Percentiles rank a stretch among this genome's conserved stretches.
These are phyloP conservation scores for rapeseed (Brassica napus) DNA, from an alignment of 345 rosid species.

Conservation along the genomic window DNA sequence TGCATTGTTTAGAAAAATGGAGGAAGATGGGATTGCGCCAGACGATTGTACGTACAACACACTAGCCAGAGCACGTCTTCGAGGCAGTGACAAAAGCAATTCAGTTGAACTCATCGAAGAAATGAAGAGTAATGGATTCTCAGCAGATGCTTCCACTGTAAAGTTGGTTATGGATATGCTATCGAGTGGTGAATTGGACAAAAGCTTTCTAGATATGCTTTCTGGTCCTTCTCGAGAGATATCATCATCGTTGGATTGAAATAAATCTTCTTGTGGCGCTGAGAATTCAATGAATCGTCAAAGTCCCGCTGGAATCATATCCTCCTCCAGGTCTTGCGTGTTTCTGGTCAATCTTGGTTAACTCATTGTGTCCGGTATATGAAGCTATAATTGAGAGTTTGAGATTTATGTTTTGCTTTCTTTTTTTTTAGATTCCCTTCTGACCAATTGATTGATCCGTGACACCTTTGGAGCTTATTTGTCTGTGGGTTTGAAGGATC, in stretches of 20 bases:
- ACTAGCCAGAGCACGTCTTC: not conserved
- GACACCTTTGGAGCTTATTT: not conserved
- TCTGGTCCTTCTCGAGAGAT: not conserved
- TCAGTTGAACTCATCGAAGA: not conserved
- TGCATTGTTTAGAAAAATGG: not conserved
- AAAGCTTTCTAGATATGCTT: not conserved
- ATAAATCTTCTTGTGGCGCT: not conserved
- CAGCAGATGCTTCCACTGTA: not conserved
- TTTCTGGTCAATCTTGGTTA: conserved; percentile 11
- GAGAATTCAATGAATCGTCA: too few species aligned
- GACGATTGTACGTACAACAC: not conserved
- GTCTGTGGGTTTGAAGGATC: not conserved
- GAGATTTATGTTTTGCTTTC: not conserved
- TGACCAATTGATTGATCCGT: not conserved
- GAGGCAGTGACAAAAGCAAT: not conserved
- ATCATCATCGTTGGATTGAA: not conserved
- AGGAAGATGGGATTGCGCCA: not conserved
- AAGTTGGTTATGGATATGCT: not conserved
- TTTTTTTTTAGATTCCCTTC: not conserved
- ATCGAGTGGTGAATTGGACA: not conserved
- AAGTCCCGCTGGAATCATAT: too few species aligned
- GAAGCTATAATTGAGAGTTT: conserved; percentile 12
- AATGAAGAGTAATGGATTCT: not conserved
- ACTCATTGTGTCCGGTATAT: not conserved
- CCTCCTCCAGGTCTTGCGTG: too few species aligned